Evolutionary conservation across 2,329 filamentous ascomycete species (phyloP), one percentile per base, ranked within the genome.

Genomic region (Neonectria magnoliae): DNA sequence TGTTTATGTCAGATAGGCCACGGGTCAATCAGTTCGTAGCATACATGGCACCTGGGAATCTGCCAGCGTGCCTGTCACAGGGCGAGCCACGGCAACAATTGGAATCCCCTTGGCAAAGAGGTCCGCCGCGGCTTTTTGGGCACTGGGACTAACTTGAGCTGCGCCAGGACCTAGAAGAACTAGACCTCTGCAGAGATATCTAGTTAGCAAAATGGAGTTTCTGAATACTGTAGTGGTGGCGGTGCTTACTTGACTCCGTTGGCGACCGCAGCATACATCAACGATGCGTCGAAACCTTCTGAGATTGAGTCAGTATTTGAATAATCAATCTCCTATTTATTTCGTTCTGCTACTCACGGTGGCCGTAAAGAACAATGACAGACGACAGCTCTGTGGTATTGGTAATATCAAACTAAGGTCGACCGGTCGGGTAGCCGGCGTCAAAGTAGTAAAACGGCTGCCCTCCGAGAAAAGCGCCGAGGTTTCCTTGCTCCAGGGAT

Each of bases 401-500:
- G 9, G 69, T 70, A 9, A 79, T 73, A 60, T 74, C 75, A 69
- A 78, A 82, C 20, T 76, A 70, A 52, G 79, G 70, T 62, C 81
- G 77, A 9, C 79, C 78, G 36, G 80, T 79, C 16, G 85, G 81
- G 13, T 76, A 76, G 0, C 81, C 76, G 0, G 85, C 76, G 4
- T 78, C 80, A 65, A 81, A 87, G 76, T 82, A 87, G 76, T 86
- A 88, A 68, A 82, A 86, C 0, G 85, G 84, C 6, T 82, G 79
- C n/a, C 85, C 81, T 50, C 83, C 83, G 62, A 87, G 80, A 70
- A 87, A 67, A 1, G 51, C 55, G 2, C 65, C 68, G 1, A 71
- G 31, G 5, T 59, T 62, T 0, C 86, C 84, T 70, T 81, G 79
- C 75, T 89, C 87, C 13, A 78, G 76, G 0, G 83, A 80, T 69